phyloP scores from a whole-genome alignment of 164 flowering plant genomes.

The Annona squamosa region DNA sequence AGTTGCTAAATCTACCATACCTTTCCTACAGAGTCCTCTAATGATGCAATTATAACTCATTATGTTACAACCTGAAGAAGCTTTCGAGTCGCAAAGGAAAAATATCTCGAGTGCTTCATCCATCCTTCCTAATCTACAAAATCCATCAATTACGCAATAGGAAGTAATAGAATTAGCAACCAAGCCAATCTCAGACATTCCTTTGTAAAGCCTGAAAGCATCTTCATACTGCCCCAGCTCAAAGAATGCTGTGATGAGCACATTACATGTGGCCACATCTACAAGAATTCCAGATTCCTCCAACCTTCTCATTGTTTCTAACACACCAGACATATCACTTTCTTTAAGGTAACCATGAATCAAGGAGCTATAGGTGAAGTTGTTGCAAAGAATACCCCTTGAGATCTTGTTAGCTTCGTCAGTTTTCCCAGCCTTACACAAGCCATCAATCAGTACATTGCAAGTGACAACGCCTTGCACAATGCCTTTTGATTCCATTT shows the following conservation, averaged over 20 bases:
- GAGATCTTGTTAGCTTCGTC: conserved; percentile 54
- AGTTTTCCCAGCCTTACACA: conserved; percentile 58
- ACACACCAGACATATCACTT: conserved; percentile 32
- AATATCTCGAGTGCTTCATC: conserved; percentile 69
- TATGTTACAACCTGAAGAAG: conserved; percentile 22
- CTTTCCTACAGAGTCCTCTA: conserved; percentile 44
- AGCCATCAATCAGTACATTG: conserved; percentile 65
- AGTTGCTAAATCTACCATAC: conserved; percentile 53
- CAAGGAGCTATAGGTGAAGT: conserved; percentile 48
- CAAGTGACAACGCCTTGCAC: conserved; percentile 45
- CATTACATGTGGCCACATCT: conserved; percentile 63
- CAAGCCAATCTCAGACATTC: conserved; percentile 42
- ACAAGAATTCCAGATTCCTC: conserved; percentile 45
- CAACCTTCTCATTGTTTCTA: conserved; percentile 46
- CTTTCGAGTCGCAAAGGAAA: conserved; percentile 40
- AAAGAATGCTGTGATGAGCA: conserved; percentile 65
- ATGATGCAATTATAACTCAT: conserved; percentile 51
- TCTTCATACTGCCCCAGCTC: conserved; percentile 59
- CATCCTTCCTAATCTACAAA: conserved; percentile 46
- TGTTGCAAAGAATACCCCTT: conserved; percentile 40
- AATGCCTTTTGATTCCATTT: conserved; percentile 61
- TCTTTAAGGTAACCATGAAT: conserved; percentile 56
- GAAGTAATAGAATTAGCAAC: conserved; percentile 51
- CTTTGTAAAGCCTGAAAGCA: conserved; percentile 39
- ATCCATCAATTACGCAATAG: conserved; percentile 63